Evolutionary conservation across 176 grass and related monocot species (phyloP), one percentile per base, ranked within the genome.

Genomic region (Aegilops sharonensis): DNA sequence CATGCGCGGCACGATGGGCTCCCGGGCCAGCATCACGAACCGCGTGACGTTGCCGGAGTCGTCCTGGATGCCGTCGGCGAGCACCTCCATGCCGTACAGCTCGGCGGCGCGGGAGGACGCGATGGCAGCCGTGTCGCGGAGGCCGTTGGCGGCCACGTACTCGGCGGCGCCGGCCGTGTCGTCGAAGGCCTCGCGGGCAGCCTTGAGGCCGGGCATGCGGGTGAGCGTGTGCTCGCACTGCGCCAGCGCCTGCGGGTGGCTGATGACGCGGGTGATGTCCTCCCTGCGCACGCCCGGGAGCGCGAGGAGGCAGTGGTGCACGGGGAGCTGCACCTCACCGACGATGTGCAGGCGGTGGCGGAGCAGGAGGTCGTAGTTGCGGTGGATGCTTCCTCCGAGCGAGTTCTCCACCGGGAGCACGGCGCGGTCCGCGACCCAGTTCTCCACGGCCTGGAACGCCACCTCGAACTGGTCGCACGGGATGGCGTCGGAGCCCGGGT

Each of bases 391-490:
- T 14, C 95, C 95, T 3, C 95, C 95, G 0, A 98, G 89, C 20
- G 95, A 98, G 81, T 98, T 93, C 85, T 98, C 95, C n/a, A 98
- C 88, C 18, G 95, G 95, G n/a, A 98, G 91, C 60, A 98, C 95
- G 1, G 95, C 95, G 35, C 95, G 95, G 83, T 98, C 95, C 1
- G 93, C 91, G 78, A 98, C 71, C 95, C 95, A 98, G 9, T 95
- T 90, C 85, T 98, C 91, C 17, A 95, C 93, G 30, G 95, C 91
- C 85, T 92, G 89, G 87, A 98, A 98, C 25, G 95, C 95, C 35
- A 95, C 93, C 86, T 98, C 95, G 82, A 98, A 98, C 85, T 98
- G 95, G 85, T 98, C 95, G 83, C 95, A 98, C 4, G 95, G 95
- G 65, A 98, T 90, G 72, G 95, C 93, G 56, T 98, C 89, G 35